These are phyloP conservation scores for Boletus insuetus DNA, from an alignment of 768 basidiomycete genomes.

Conservation along the genomic window DNA sequence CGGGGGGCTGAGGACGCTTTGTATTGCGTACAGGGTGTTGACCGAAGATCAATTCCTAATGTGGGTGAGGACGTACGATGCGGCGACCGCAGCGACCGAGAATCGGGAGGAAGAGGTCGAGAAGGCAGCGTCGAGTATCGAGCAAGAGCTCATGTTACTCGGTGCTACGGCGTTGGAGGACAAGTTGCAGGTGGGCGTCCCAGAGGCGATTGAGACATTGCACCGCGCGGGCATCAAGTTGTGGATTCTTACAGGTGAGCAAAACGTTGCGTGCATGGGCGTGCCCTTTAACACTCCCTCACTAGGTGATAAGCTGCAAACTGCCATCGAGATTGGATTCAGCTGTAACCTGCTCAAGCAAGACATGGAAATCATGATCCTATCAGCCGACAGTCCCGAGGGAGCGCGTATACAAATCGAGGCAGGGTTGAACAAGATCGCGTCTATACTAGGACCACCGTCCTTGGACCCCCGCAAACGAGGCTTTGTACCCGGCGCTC, in stretches of 20 bases:
- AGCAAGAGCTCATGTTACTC: slow-evolving; percentile 78
- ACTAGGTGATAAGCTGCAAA: slow-evolving; percentile 92
- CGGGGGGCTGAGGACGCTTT: slow-evolving; percentile 85
- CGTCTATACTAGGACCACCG: slow-evolving; percentile 78
- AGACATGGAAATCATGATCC: slow-evolving; percentile 96
- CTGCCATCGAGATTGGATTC: slow-evolving; percentile 96
- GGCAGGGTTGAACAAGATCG: slow-evolving; percentile 91
- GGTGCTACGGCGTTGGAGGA: slow-evolving; percentile 97
- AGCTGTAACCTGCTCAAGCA: slow-evolving; percentile 92
- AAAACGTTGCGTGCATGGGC: slow-evolving; percentile 8
- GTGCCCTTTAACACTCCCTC: background rate
- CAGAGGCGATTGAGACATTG: slow-evolving; percentile 89
- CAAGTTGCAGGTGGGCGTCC: slow-evolving; percentile 95
- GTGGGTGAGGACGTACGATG: slow-evolving; percentile 82
- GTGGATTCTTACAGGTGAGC: slow-evolving; percentile 90
- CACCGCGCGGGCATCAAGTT: slow-evolving; percentile 95
- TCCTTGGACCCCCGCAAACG: slow-evolving; percentile 56
- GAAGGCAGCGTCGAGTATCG: slow-evolving; percentile 78
- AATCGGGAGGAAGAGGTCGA: slow-evolving; percentile 92
- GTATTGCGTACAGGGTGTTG: slow-evolving; percentile 78
- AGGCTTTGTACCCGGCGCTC: slow-evolving; percentile 61
- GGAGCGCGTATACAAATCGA: slow-evolving; percentile 84
- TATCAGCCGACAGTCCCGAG: slow-evolving; percentile 78
- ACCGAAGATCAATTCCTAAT: slow-evolving; percentile 78
- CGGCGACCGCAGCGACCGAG: slow-evolving; percentile 69